Base-by-base conservation (phyloP, 352 stramenopile species). In the Globisporangium cylindrosporum region DNA sequence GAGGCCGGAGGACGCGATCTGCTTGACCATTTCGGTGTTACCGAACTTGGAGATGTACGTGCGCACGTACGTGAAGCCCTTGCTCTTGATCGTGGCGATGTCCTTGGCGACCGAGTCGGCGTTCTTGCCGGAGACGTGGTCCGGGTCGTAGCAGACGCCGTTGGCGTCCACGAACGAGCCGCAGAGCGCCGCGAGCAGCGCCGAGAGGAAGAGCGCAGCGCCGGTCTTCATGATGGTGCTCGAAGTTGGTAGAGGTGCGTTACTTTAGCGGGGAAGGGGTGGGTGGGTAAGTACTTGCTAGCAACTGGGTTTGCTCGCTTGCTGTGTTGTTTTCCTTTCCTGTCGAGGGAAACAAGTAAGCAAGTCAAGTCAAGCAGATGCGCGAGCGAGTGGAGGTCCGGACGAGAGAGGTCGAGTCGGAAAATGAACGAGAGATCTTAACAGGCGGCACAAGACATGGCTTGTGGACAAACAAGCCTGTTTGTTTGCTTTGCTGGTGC, bases 31-130 rank as follows among this genome's bases (percentile, higher is more conserved):
- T 60, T 87, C 65, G 25, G 68, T 78, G 58, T 73, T 70, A 53
- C 83, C 83, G 61, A 88, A 84, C 54, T 78, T 75, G 61, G 67
- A 81, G 58, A 92, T 89, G 77, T 92, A 90, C 63, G 83, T 92
- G 64, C 81, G 81, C 63, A 91, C 79, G 59, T 81, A 78, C 32
- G 69, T 69, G 75, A 90, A 92, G 67, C 81, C 80, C 56, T 76
- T 72, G 56, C 61, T 57, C 62, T 80, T 75, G 69, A 91, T 88
- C 46, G 70, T 68, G 24, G 72, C 34, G 72, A 91, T 84, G 64
- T 91, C 83, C 22, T 65, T 56, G 38, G 72, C 49, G 7, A 88
- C 75, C 20, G 72, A 74, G 15, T 60, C 69, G 2, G 60, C 75
- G 46, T 65, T 80, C 71, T 80, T 88, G 69, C 59, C 58, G n/a